Evolutionary conservation across 2,329 filamentous ascomycete species (phyloP).

Genomic region (Nigrograna mackinnonii): DNA sequence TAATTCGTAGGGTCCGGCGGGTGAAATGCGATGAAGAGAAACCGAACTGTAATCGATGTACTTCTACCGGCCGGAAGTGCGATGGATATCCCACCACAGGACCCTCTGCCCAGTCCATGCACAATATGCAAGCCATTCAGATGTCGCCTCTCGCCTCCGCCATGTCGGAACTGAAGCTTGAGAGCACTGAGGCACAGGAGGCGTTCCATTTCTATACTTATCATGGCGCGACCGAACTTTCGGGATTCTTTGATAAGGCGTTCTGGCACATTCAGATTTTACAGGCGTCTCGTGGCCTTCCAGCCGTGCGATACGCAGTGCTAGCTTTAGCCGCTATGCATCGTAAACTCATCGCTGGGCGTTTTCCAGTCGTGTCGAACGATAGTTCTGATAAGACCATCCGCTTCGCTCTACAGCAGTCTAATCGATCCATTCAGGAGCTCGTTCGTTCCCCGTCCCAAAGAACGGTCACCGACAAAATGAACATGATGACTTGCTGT

Average conservation of each 20-base stretch:
- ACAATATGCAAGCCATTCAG: slow-evolving; percentile 3
- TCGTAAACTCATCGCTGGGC: slow-evolving; percentile 28
- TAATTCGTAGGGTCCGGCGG: slow-evolving; percentile 25
- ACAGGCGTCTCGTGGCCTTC: slow-evolving; percentile 33
- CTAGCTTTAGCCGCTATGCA: slow-evolving; percentile 36
- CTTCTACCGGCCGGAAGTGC: slow-evolving; percentile 34
- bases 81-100: slow-evolving; percentile 26
- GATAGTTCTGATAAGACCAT: slow-evolving; percentile 25
- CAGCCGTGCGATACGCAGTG: slow-evolving; percentile 32
- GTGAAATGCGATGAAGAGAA: slow-evolving; percentile 40
- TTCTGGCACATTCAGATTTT: slow-evolving; percentile 37
- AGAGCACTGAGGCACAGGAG: slow-evolving; percentile 23
- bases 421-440: slow-evolving; percentile 30
- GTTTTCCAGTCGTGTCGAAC: slow-evolving; percentile 20
- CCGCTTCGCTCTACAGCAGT: slow-evolving; percentile 34
- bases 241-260: slow-evolving; percentile 29
- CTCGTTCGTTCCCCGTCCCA: slow-evolving; percentile 11
- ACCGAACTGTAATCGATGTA: slow-evolving; percentile 31
- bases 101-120: neutral
- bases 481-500: slow-evolving; percentile 34
- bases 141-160: slow-evolving; percentile 14
- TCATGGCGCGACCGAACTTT: slow-evolving; percentile 24
- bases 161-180: slow-evolving; percentile 15
- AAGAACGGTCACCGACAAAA: slow-evolving; percentile 18
- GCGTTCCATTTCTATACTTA: slow-evolving; percentile 35